Conservation (phyloP, 208 protist species). For the Trypanosoma cruzi region DNA sequence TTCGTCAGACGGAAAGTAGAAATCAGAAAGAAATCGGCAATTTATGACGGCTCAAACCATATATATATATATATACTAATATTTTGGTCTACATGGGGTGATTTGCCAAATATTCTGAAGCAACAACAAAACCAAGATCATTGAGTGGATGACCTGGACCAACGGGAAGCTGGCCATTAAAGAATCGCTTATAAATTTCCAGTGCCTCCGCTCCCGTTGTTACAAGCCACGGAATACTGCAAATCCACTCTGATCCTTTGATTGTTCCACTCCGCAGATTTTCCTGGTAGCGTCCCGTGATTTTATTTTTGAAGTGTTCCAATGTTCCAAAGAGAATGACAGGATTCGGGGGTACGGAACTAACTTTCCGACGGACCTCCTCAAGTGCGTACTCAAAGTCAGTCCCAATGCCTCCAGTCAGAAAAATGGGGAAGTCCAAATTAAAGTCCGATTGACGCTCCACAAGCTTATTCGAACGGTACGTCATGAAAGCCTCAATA, state of each 20-base stretch:
- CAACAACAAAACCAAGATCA: slow-evolving; percentile 88
- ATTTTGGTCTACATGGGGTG: slow-evolving; percentile 6
- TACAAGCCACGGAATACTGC: slow-evolving; percentile 90
- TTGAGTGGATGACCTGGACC: slow-evolving; percentile 71
- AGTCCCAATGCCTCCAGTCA: slow-evolving; percentile 91
- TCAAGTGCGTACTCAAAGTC: slow-evolving; percentile 95
- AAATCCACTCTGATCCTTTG: slow-evolving; percentile 93
- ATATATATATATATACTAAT: background rate
- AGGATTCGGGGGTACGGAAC: slow-evolving; percentile 76
- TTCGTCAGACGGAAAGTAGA: background rate
- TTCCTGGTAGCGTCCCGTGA: slow-evolving; percentile 71
- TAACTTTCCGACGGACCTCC: slow-evolving; percentile 94
- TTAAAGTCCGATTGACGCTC: slow-evolving; percentile 95
- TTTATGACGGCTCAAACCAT: background rate
- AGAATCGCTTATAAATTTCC: slow-evolving; percentile 87
- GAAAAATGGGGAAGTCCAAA: slow-evolving; percentile 93
- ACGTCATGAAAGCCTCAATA: slow-evolving; percentile 93
- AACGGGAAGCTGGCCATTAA: slow-evolving; percentile 71
- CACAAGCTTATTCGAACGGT: slow-evolving; percentile 91
- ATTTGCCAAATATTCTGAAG: slow-evolving; percentile 55
- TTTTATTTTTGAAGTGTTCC: slow-evolving; percentile 82
- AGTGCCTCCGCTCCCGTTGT: slow-evolving; percentile 83
- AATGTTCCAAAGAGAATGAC: slow-evolving; percentile 88
- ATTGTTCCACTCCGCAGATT: slow-evolving; percentile 87
- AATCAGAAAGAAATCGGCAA: background rate